Base-by-base conservation (phyloP, 2,329 filamentous ascomycete genomes). In the Sclerotinia spermophila region DNA sequence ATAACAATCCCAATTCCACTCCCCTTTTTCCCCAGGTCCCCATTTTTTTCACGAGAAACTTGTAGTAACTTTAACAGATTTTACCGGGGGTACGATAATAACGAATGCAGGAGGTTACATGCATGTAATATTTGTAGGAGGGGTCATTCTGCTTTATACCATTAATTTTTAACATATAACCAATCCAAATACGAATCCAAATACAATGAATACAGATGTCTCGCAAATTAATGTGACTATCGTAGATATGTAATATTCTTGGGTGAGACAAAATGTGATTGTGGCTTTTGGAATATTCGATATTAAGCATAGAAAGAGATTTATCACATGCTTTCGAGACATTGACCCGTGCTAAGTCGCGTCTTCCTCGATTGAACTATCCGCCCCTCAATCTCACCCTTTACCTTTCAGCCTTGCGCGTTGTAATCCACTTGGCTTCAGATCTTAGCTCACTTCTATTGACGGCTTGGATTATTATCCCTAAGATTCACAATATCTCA, bases 251-350 rank as follows among this genome's bases (percentile, higher is more conserved):
- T 48, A 48, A 19, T 21, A 48, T 27, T 38, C 27, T 27, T 51
- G 3, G 11, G 33, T 21, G 44, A 51, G 44, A 51, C 33, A 60
- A 33, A 17, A 19, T 27, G 33, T 64, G 61, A 27, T 38, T 17
- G 61, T 64, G 30, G 61, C 61, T 64, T 38, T 8, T 48, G 2
- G n/a, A 27, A 35, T 64, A 64, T 48, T 48, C 21, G 30, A 27
- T 48, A 19, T 24, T n/a, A 30, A 45, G 21, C n/a, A 5, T 17
- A 24, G 24, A 38, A 64, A 48, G 5, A 53, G 10, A n/a, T 66
- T 40, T 27, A 30, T 67, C 64, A 58, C 64, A 55, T 67, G 48
- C 51, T 67, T 56, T 58, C 64, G 64, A 67, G 48, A 55, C 33
- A 67, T 67, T 42, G 19, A 35, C 55, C 35, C 38, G n/a, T 24